Conservation (phyloP, 176 grass and related monocot genomes). For the Ampelocalamus luodianensis region DNA sequence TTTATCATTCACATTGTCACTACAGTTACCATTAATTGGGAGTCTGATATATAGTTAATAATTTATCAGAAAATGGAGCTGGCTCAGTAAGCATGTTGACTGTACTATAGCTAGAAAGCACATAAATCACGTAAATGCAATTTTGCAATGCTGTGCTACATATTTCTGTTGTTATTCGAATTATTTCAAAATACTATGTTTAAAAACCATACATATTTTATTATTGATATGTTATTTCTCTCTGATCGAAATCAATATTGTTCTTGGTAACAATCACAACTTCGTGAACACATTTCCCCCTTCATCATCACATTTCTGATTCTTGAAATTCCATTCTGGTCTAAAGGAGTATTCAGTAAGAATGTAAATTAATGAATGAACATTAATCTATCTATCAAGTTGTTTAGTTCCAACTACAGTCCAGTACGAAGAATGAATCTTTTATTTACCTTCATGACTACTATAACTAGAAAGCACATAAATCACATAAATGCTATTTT, state of each 20-base stretch:
- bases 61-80: background rate
- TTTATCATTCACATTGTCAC: background rate
- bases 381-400: background rate
- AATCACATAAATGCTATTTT: conserved; percentile 34
- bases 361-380: background rate
- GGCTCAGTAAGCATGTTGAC: background rate
- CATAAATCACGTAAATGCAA: conserved; percentile 28
- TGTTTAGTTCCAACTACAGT: conserved; percentile 14
- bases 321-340: conserved; percentile 32
- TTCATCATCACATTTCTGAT: conserved; percentile 10
- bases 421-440: background rate
- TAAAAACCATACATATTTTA: conserved; percentile 6
- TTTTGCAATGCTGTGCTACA: background rate
- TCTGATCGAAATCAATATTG: background rate
- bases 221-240: conserved; percentile 10
- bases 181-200: conserved; percentile 1
- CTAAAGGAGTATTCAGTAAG: background rate
- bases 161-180: conserved; percentile 18
- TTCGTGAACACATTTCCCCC: conserved; percentile 25
- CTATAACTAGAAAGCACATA: conserved; percentile 10
- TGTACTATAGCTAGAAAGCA: background rate
- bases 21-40: background rate
- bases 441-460: conserved; percentile 13
- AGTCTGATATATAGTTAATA: background rate
- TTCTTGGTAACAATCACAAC: background rate